phyloP scores from a whole-genome alignment of 2,329 filamentous ascomycete species.

The Pseudogymnoascus sp. region DNA sequence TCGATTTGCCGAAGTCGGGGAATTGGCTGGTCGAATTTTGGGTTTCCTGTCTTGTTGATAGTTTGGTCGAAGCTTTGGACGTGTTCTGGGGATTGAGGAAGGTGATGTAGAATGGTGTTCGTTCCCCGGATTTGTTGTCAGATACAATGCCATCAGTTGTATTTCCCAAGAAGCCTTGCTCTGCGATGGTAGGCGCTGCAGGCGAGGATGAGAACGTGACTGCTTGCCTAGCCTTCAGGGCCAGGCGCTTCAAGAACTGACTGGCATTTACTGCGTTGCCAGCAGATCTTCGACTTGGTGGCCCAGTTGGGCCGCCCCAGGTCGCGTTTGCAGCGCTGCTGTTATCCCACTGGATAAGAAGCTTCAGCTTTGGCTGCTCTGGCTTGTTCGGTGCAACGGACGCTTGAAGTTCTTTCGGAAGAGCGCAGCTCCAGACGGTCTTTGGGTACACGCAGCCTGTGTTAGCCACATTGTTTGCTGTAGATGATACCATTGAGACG shows the following conservation, averaged over 20 bases:
- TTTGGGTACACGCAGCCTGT: conserved; percentile 62
- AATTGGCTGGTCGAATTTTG: conserved; percentile 10
- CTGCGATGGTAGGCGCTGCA: conserved; percentile 38
- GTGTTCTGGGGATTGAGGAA: conserved; percentile 39
- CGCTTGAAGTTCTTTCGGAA: conserved; percentile 69
- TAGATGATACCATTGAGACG: conserved; percentile 66
- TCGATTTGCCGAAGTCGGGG: conserved; percentile 40
- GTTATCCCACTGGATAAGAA: conserved; percentile 70
- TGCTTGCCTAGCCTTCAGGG: conserved; percentile 26
- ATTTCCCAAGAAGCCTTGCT: conserved; percentile 75
- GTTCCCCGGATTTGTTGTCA: conserved; percentile 67
- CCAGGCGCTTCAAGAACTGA: conserved; percentile 22
- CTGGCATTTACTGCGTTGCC: conserved; percentile 28
- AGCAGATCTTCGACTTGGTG: conserved; percentile 17
- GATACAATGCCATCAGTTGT: conserved; percentile 67
- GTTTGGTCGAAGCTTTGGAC: conserved; percentile 2
- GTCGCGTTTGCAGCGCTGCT: conserved; percentile 36
- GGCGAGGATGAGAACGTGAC: conserved; percentile 36
- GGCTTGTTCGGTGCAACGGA: conserved; percentile 53
- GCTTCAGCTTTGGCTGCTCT: conserved; percentile 67
- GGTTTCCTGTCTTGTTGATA: not conserved
- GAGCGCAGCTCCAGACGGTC: conserved; percentile 76
- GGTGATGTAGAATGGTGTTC: conserved; percentile 81
- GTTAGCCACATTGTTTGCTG: conserved; percentile 55
- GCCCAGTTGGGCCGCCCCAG: conserved; percentile 31